These are phyloP conservation scores for Ogataea populi-albae DNA, from an alignment of 805 yeast species.

Conservation along the genomic window DNA sequence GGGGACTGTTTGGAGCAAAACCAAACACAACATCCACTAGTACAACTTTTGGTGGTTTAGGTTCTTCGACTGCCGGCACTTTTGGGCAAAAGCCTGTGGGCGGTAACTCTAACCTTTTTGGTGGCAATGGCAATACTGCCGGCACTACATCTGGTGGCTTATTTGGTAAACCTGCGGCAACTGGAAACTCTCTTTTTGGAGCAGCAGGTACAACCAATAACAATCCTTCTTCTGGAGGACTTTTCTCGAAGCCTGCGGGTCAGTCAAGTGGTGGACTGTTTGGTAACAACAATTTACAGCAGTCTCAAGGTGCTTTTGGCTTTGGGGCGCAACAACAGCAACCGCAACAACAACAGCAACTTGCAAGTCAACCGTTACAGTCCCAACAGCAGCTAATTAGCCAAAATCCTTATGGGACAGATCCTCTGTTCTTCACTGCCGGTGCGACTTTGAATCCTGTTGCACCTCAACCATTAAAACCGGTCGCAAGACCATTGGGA, in stretches of 20 bases:
- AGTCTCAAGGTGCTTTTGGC: conserved; percentile 4
- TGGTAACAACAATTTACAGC: conserved; percentile 30
- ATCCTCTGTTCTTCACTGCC: conserved; percentile 55
- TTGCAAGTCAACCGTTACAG: conserved; percentile 9
- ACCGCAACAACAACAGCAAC: conserved; percentile 21
- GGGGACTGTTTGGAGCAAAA: conserved; percentile 37
- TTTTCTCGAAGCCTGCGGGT: conserved; percentile 13
- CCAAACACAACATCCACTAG: conserved; percentile 18
- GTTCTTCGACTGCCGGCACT: conserved; percentile 26
- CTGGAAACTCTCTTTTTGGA: conserved; percentile 33
- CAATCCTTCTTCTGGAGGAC: conserved; percentile 8
- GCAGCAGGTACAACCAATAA: conserved; percentile 8
- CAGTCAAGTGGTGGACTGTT: conserved; percentile 41
- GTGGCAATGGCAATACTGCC: conserved; percentile 19
- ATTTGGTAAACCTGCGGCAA: conserved; percentile 28
- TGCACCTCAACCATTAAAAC: conserved; percentile 46
- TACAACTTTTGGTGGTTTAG: conserved; percentile 8
- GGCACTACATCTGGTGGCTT: conserved; percentile 37
- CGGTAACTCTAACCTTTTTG: conserved; percentile 9
- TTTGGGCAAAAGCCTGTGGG: conserved; percentile 25
- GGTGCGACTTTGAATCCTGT: conserved; percentile 36
- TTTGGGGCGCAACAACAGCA: conserved; percentile 16
- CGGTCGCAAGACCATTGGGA: conserved; percentile 48
- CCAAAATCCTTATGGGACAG: conserved; percentile 76
- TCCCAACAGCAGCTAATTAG: conserved; percentile 33